Evolutionary conservation across 176 grass and related monocot genomes (phyloP), one percentile per base, ranked within the genome.

Genomic region (Oryza longistaminata): DNA sequence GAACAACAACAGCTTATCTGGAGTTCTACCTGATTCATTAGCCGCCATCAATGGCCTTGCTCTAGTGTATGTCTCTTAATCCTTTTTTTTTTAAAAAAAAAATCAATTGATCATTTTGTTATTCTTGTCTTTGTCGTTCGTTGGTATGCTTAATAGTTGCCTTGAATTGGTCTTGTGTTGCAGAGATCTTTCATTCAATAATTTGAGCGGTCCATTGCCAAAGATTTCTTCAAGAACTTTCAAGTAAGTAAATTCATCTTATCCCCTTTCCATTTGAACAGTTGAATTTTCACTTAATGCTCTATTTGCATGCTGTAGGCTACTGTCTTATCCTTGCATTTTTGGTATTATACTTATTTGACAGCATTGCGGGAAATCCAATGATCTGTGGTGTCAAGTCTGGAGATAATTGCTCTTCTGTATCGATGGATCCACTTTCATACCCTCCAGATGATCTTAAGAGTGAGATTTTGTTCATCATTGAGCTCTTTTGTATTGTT

Each of bases 1-100:
- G 80, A 95, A 98, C 62, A 95, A 98, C 85, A 98, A 98, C 84
- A 98, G 88, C 64, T 93, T 98, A 71, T 95, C 91, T 73, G 96
- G 96, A 76, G 76, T 79, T 35, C 82, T 90, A 16, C 96, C 96
- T 69, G 91, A 94, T 93, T 85, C 96, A 74, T 77, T 98, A 53
- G 81, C 91, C 70, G 87, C 80, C 66, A 94, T 98, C 58, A 73
- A 87, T 83, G 91, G 96, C 27, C 88, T 98, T 60, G 87, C 96
- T 75, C 91, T 98, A 39, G 19, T 95, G 93, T 98, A 94, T 82
- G 91, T 78, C 81, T 22, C 53, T 70, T 29, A 11, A 67, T 21
- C 3, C 11, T 67, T 65, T 58, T 67, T 65, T 58, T 58, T 58
- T 58, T 16, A 21, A 31, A 31, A 31, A 31, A 27, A 31, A 31